phyloP scores from a whole-genome alignment of 2,329 filamentous ascomycete species.

The Hymenoscyphus repandus region DNA sequence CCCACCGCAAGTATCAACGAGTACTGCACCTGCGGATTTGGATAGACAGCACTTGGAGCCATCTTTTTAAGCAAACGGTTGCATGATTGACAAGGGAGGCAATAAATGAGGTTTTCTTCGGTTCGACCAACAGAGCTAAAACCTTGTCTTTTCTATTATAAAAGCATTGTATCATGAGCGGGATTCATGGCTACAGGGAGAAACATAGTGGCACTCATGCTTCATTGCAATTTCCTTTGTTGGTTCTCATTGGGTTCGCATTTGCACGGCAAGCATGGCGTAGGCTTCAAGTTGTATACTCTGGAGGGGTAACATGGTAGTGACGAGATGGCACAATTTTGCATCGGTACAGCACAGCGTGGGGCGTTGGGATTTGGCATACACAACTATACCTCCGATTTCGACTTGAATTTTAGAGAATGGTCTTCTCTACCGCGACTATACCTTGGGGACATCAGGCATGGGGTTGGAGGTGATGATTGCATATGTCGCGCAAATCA shows the following conservation, averaged over 20 bases:
- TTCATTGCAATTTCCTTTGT: slow-evolving; percentile 4
- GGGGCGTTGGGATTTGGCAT: slow-evolving; percentile 13
- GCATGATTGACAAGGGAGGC: not conserved
- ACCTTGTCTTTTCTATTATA: not conserved
- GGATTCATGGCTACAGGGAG: not conserved
- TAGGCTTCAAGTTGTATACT: slow-evolving; percentile 7
- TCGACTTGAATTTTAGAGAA: too few species aligned
- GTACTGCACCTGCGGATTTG: slow-evolving; percentile 6
- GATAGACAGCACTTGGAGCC: not conserved
- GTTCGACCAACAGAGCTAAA: not conserved
- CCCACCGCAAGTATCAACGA: slow-evolving; percentile 1
- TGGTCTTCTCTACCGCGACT: too few species aligned
- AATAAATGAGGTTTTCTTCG: not conserved
- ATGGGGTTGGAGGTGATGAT: too few species aligned
- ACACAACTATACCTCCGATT: too few species aligned
- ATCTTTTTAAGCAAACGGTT: too few species aligned
- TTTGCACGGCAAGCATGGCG: slow-evolving; percentile 10
- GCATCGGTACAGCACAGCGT: slow-evolving; percentile 15
- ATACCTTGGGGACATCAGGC: too few species aligned
- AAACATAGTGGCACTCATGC: not conserved
- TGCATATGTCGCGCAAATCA: too few species aligned
- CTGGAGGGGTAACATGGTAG: not conserved
- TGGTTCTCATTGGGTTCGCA: not conserved
- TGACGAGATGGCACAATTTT: not conserved
- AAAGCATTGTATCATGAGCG: slow-evolving; percentile 6